Base-by-base conservation (phyloP, 2,329 filamentous ascomycete species). In the Emmonsiellopsis sp. region DNA sequence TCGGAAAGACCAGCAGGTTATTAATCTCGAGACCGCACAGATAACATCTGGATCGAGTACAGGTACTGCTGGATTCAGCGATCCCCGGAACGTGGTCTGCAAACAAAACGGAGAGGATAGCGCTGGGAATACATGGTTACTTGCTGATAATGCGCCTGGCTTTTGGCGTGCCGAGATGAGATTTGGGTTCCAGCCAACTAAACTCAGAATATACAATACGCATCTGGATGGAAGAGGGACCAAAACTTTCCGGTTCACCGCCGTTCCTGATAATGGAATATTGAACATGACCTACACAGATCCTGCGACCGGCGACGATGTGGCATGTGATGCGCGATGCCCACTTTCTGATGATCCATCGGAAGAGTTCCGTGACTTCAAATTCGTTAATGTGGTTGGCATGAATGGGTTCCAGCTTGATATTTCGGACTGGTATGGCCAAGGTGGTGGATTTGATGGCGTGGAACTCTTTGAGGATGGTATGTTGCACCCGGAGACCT, bases 281-380 rank as follows among this genome's bases (percentile, higher is more conserved):
- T 88, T 98, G 84, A 96, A 97, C 70, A 79, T 98, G 65, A 95
- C 90, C 38, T 97, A 93, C 62, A 73, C 84, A 58, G 89, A 97
- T 64, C 85, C 86, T 26, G 74, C 67, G 40, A 86, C 82, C 1
- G 86, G 86, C 30, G 73, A 80, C 50, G 84, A 85, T 53, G 72
- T 75, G 32, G 84, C 80, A 54, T 98, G 93, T 72, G 89, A 91
- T 51, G 85, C 83, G 57, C 79, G 82, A 63, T 98, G 93, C 63
- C 88, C 91, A n/a, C 78, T 98, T 47, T 89, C 87, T 57, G 77
- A 83, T 64, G 82, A 89, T 63, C 72, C 77, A 15, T 80, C 77
- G 5, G 68, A 84, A 49, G 70, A 77, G 50, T 94, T 82, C 61
- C 91, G 96, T 68, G 93, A 98, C 63, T 98, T 97, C 66, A 80